phyloP scores from a whole-genome alignment of 2,329 filamentous ascomycete genomes.

The Blastomyces parvus region DNA sequence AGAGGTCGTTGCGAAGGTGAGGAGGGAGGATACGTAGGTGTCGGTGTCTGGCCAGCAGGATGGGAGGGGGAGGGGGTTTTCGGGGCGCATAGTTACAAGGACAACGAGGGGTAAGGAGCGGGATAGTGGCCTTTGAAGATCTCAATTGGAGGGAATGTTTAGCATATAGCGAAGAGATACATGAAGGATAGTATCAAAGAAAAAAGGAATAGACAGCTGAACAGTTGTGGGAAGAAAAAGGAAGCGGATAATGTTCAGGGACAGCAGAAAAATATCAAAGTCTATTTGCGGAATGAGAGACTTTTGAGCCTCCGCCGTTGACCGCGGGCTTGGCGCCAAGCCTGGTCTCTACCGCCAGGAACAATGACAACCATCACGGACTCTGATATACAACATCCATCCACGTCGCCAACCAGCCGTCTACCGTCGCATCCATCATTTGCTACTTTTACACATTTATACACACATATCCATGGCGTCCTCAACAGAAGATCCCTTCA shows the following conservation, averaged over 20 bases:
- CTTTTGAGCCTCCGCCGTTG: neutral
- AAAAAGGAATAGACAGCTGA: neutral
- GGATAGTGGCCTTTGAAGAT: neutral
- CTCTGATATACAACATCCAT: conserved; percentile 6
- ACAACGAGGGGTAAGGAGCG: too few relatives aligned
- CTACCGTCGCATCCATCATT: neutral
- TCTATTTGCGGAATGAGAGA: neutral
- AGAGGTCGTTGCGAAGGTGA: conserved; percentile 65
- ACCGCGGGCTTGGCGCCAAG: conserved; percentile 4
- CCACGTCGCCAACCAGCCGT: neutral
- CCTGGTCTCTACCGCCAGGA: neutral
- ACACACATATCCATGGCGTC: conserved; percentile 21
- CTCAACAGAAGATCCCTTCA: conserved; percentile 35
- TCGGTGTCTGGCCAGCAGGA: conserved; percentile 62
- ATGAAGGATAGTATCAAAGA: neutral
- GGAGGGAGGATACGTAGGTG: conserved; percentile 66
- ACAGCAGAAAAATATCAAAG: neutral
- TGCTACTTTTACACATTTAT: neutral
- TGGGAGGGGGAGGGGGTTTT: conserved; percentile 55
- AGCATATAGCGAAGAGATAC: neutral
- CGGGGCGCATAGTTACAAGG: conserved; percentile 36
- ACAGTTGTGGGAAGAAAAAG: neutral
- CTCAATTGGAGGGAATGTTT: neutral
- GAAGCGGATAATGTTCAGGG: neutral
- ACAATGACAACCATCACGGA: neutral